These are phyloP conservation scores for Eutrema japonicum DNA, from an alignment of 345 rosid species.

Conservation along the genomic window DNA sequence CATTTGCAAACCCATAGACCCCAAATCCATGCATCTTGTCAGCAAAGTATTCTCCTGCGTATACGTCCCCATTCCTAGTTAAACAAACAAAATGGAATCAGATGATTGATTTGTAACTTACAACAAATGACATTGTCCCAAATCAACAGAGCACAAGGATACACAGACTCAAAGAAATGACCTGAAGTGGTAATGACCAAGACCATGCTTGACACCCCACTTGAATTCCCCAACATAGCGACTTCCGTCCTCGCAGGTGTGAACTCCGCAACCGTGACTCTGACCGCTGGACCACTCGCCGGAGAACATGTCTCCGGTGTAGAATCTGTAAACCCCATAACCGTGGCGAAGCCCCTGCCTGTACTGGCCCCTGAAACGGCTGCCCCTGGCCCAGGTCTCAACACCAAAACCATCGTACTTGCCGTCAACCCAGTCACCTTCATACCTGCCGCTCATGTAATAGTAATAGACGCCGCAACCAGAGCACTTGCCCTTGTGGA, in stretches of 20 bases:
- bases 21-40: slow-evolving; percentile 99
- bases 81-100: slow-evolving; percentile 1
- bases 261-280: slow-evolving; percentile 95
- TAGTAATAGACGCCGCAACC: slow-evolving; percentile 91
- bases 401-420: slow-evolving; percentile 92
- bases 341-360: slow-evolving; percentile 89
- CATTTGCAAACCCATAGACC: slow-evolving; percentile 81
- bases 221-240: slow-evolving; percentile 92
- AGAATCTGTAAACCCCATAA: slow-evolving; percentile 82
- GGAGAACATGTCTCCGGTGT: slow-evolving; percentile 91
- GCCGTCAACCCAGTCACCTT: slow-evolving; percentile 95
- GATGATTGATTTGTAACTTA: not conserved
- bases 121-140: not conserved
- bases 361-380: slow-evolving; percentile 89
- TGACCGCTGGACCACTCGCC: slow-evolving; percentile 99
- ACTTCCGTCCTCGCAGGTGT: slow-evolving; percentile 96
- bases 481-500: slow-evolving; percentile 82
- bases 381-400: slow-evolving; percentile 96
- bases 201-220: slow-evolving; percentile 98
- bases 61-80: slow-evolving; percentile 84
- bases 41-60: slow-evolving; percentile 95
- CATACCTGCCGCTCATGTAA: slow-evolving; percentile 88
- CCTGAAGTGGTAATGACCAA: slow-evolving; percentile 97
- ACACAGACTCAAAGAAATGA: no score
- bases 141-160: not conserved